Percentiles rank a stretch among this genome's conserved stretches.
These are phyloP conservation scores for Cryptomeria japonica DNA, from an alignment of 75 land plant genomes.

Conservation along the genomic window DNA sequence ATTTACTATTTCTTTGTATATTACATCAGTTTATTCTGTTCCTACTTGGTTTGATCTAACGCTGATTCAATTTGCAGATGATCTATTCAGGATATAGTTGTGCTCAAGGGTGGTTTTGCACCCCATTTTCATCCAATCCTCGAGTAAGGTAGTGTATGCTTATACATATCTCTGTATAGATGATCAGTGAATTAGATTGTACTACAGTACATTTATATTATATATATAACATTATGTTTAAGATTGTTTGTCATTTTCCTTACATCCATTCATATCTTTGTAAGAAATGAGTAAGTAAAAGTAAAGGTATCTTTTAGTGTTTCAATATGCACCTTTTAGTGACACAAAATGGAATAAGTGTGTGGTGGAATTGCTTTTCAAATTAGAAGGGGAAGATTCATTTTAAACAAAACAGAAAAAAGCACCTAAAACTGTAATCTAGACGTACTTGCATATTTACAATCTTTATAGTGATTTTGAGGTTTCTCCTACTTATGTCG, in stretches of 20 bases:
- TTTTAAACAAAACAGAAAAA: too few relatives aligned
- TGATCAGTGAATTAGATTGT: not conserved
- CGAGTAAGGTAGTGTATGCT: constrained; percentile 53
- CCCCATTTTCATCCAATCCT: constrained; percentile 76
- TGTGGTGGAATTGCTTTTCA: too few relatives aligned
- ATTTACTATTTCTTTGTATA: not conserved
- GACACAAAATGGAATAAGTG: too few relatives aligned
- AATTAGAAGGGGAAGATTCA: too few relatives aligned
- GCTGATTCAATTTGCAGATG: constrained; percentile 43
- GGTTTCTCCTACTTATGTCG: too few relatives aligned
- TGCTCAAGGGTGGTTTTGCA: constrained; percentile 97
- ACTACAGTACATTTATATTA: not conserved
- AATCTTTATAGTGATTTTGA: too few relatives aligned
- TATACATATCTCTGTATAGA: constrained; percentile 7
- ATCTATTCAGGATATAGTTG: constrained; percentile 90
- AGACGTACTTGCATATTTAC: too few relatives aligned
- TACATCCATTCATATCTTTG: not conserved
- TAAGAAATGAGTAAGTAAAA: not conserved
- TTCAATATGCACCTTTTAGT: too few relatives aligned
- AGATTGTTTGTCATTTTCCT: not conserved
- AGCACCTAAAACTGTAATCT: too few relatives aligned
- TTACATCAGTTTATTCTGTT: not conserved
- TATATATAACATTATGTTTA: not conserved
- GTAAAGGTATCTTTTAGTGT: not conserved
- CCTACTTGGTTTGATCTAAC: not conserved